Evolutionary conservation across 192 early-diverging fungal genomes (phyloP).

Genomic region (Diversispora epigaea): DNA sequence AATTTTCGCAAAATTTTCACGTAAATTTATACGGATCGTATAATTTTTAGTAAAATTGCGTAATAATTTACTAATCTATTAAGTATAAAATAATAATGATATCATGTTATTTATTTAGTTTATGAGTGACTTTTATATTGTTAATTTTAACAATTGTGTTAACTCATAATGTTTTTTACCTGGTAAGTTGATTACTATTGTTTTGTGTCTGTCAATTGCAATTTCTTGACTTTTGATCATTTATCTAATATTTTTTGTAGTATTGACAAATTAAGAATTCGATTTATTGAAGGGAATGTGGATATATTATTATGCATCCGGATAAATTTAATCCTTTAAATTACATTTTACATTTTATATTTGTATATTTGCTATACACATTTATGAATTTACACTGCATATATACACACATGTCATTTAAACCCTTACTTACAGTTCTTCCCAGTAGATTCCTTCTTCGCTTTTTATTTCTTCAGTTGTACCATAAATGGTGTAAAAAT

Average conservation of each 20-base stretch:
- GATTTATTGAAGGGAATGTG: slow-evolving; percentile 54
- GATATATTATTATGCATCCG: slow-evolving; percentile 52
- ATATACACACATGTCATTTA: neutral
- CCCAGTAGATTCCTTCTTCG: slow-evolving; percentile 56
- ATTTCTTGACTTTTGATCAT: neutral
- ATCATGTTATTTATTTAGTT: neutral
- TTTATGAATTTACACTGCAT: neutral
- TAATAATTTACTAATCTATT: no score
- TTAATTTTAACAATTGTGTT: neutral
- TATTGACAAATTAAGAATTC: slow-evolving; percentile 52
- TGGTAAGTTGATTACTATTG: neutral
- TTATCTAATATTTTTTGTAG: slow-evolving; percentile 33
- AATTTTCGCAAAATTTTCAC: neutral
- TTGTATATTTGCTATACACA: neutral
- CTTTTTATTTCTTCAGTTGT: slow-evolving; percentile 54
- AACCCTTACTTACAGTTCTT: slow-evolving; percentile 38
- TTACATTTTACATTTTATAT: slow-evolving; percentile 41
- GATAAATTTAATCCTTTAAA: slow-evolving; percentile 57
- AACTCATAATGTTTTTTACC: slow-evolving; percentile 7
- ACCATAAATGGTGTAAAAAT: slow-evolving; percentile 54
- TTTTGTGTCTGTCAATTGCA: neutral
- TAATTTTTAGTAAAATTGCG: no score
- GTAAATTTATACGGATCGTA: no score
- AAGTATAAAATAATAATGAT: neutral
- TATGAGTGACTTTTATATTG: neutral